Percentiles rank a stretch among this genome's conserved stretches.
phyloP scores from a whole-genome alignment of 345 rosid genomes.

The Microthlaspi erraticum region DNA sequence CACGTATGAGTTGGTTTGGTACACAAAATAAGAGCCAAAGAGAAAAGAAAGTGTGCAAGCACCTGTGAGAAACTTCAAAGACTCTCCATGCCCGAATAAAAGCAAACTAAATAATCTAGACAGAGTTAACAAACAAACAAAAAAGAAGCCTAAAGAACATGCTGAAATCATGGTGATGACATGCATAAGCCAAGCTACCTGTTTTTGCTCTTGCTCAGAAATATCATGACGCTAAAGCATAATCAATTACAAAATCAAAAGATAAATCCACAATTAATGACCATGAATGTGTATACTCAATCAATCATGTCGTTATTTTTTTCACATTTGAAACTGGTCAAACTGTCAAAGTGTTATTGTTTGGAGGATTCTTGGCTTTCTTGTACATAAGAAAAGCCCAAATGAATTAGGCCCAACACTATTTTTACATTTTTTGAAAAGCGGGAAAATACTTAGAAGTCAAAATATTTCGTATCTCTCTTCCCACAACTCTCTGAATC shows the following conservation, averaged over 20 bases:
- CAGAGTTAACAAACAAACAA: not conserved
- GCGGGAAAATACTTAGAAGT: conserved; percentile 38
- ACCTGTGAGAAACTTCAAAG: not conserved
- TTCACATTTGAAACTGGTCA: no score
- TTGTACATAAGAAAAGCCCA: not conserved
- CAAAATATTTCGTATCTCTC: conserved; percentile 30
- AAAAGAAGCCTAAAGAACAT: not conserved
- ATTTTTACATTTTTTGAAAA: conserved; percentile 20
- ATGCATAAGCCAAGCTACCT: not conserved
- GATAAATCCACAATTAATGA: no score
- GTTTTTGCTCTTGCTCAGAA: not conserved
- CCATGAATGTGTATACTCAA: no score
- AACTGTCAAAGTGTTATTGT: no score
- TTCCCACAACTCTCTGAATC: not conserved
- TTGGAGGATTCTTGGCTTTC: no score
- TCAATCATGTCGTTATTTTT: no score
- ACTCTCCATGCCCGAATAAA: not conserved
- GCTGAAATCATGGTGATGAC: not conserved
- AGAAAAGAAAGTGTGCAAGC: not conserved
- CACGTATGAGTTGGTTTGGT: not conserved
- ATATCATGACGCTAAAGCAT: not conserved
- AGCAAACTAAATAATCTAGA: not conserved
- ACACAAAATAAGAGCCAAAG: not conserved
- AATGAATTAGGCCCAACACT: conserved; percentile 19
- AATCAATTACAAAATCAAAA: no score